Evolutionary conservation across 495 filamentous ascomycete species (phyloP).

Genomic region (Aspergillus wentii): DNA sequence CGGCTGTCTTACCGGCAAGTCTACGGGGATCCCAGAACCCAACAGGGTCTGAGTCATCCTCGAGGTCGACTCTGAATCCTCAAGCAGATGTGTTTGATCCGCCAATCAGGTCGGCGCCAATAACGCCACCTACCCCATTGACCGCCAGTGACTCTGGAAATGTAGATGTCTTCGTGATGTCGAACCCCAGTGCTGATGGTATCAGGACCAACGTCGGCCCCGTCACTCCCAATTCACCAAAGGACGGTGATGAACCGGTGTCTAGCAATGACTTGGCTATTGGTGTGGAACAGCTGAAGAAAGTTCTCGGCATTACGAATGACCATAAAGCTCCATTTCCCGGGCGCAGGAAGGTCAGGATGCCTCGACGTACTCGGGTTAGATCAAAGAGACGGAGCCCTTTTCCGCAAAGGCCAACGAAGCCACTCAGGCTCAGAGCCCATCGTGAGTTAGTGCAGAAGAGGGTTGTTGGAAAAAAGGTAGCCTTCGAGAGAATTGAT

Average conservation of each 20-base stretch:
- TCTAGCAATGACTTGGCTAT: background rate
- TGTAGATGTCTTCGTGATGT: too few relatives aligned
- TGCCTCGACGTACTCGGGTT: background rate
- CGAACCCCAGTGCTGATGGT: too few relatives aligned
- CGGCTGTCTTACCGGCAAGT: too few relatives aligned
- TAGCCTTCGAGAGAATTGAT: background rate
- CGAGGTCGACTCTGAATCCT: slow-evolving; percentile 1
- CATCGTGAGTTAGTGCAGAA: background rate
- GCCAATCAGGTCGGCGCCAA: slow-evolving; percentile 3
- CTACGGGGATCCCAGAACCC: background rate
- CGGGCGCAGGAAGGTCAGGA: background rate
- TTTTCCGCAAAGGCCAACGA: background rate
- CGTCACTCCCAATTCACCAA: background rate
- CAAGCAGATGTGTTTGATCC: slow-evolving; percentile 2
- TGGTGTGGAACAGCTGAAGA: background rate
- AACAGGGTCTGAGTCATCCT: background rate
- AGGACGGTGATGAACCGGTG: background rate
- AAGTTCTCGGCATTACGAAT: background rate
- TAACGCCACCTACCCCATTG: background rate
- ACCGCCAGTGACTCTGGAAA: background rate
- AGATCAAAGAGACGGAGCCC: background rate
- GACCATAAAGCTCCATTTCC: background rate
- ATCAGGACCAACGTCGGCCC: too few relatives aligned
- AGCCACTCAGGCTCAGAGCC: background rate
- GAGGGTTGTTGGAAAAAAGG: background rate